Base-by-base conservation (phyloP, 2,329 filamentous ascomycete genomes). In the Myrmaecium sp. region DNA sequence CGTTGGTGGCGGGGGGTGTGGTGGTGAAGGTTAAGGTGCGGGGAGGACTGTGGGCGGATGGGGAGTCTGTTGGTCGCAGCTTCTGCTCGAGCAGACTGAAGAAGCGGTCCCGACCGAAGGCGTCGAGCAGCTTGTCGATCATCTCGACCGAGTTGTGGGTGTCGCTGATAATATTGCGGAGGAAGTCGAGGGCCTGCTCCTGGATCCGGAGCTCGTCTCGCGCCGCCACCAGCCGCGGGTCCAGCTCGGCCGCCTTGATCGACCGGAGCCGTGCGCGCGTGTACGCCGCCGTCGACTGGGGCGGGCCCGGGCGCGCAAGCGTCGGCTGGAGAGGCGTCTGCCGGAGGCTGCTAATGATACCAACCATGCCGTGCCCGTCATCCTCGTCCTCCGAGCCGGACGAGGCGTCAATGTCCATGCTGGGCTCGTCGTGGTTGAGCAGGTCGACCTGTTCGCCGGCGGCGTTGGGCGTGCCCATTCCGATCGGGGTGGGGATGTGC, bases 111-210 rank as follows among this genome's bases (percentile, higher is more conserved):
- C 80, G 68, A 1, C 81, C 80, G 24, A 94, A 63, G 30, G 74
- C 66, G 31, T 60, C 66, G 43, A 95, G 75, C 13, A 95, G 54
- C 41, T 79, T 74, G 43, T 93, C 83, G 33, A 94, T 82, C 70
- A 94, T 86, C 53, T 57, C 69, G 33, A 49, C 60, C 37, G 54
- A 62, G 37, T 50, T 36, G 23, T 47, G 69, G 38, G 50, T 58
- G 33, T 74, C 69, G 30, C 75, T 77, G 37, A 94, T 79, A 17
- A 95, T 60, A 49, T 98, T 98, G 29, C 86, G 69, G 34, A 98
- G 70, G 39, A 95, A 76, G 40, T 91, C 77, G 11, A 95, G 66
- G 0, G 76, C 80, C 51, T 95, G 84, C 46, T 93, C 82, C 52
- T 95, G 86, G 15, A 94, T 78, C 2, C 74, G 74, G 19, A 84